These are phyloP conservation scores for Pyronema omphalodes DNA, from an alignment of 495 filamentous ascomycete species.

Conservation along the genomic window DNA sequence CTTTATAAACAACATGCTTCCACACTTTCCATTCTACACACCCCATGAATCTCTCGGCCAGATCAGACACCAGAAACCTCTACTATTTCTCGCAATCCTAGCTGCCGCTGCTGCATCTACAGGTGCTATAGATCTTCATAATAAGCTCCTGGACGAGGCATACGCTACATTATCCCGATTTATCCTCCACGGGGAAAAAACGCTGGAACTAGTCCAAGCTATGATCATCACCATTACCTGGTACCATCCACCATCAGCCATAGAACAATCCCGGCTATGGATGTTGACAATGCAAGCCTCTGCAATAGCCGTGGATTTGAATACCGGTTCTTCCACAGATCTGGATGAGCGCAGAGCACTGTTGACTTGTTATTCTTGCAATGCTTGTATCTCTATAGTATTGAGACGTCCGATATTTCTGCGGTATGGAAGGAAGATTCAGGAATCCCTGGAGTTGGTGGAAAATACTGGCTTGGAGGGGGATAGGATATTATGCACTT, in stretches of 20 bases:
- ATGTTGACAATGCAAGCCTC: slow-evolving; percentile 1
- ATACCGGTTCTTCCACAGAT: not conserved
- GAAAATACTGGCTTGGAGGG: slow-evolving; percentile 47
- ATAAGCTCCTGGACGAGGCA: slow-evolving; percentile 6
- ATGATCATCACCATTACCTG: slow-evolving; percentile 47
- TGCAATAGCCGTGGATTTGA: not conserved
- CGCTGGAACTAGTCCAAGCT: slow-evolving; percentile 13
- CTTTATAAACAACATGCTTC: slow-evolving; percentile 49
- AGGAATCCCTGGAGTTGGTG: slow-evolving; percentile 91
- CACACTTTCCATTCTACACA: slow-evolving; percentile 39
- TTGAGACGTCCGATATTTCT: not conserved
- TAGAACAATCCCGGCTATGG: not conserved
- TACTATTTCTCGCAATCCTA: slow-evolving; percentile 15
- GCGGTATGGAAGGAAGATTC: slow-evolving; percentile 73
- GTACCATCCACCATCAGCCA: slow-evolving; percentile 53
- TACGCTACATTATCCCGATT: slow-evolving; percentile 1
- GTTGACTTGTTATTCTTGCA: not conserved
- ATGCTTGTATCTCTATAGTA: not conserved
- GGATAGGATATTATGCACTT: not conserved
- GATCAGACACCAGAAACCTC: slow-evolving; percentile 7
- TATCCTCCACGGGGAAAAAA: slow-evolving; percentile 10
- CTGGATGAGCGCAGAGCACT: not conserved
- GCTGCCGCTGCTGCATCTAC: slow-evolving; percentile 1
- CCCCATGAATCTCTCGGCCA: not conserved
- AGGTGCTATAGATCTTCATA: slow-evolving; percentile 7